phyloP scores from a whole-genome alignment of 768 basidiomycete genomes.

The Rhizopogon rudus region DNA sequence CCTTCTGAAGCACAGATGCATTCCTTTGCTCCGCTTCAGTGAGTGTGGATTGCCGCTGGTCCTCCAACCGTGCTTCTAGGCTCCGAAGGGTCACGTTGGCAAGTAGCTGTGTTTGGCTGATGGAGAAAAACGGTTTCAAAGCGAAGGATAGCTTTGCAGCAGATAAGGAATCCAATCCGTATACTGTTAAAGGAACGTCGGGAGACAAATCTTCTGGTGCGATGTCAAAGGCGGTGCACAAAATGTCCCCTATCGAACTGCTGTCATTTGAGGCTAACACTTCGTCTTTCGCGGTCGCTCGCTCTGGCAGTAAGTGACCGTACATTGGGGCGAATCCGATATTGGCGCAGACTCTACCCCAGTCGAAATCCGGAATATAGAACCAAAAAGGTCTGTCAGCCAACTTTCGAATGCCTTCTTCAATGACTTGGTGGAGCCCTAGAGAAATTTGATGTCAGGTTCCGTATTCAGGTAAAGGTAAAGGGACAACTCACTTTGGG shows the following conservation, averaged over 20 bases:
- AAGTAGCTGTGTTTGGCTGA: neutral
- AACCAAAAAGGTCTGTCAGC: slow-evolving; percentile 14
- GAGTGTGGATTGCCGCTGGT: neutral
- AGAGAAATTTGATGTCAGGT: neutral
- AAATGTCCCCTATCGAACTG: slow-evolving; percentile 11
- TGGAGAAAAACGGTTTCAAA: slow-evolving; percentile 15
- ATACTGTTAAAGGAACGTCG: slow-evolving; percentile 35
- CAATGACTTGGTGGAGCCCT: slow-evolving; percentile 27
- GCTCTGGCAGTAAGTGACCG: slow-evolving; percentile 14
- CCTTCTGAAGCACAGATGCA: neutral
- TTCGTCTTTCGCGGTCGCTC: slow-evolving; percentile 4
- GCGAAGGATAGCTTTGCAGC: slow-evolving; percentile 33
- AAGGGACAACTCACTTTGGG: neutral
- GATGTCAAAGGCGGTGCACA: slow-evolving; percentile 24
- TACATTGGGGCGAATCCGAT: slow-evolving; percentile 16
- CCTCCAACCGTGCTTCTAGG: neutral
- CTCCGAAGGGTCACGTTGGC: neutral
- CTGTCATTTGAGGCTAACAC: neutral
- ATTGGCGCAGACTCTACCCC: slow-evolving; percentile 18
- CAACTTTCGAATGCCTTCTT: slow-evolving; percentile 27
- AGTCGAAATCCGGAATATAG: slow-evolving; percentile 32
- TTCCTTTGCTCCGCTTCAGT: neutral
- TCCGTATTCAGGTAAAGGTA: neutral
- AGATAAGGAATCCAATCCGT: slow-evolving; percentile 38
- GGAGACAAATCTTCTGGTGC: slow-evolving; percentile 27